phyloP scores from a whole-genome alignment of 1,284 basidiomycete genomes.

The Ustilago curta region DNA sequence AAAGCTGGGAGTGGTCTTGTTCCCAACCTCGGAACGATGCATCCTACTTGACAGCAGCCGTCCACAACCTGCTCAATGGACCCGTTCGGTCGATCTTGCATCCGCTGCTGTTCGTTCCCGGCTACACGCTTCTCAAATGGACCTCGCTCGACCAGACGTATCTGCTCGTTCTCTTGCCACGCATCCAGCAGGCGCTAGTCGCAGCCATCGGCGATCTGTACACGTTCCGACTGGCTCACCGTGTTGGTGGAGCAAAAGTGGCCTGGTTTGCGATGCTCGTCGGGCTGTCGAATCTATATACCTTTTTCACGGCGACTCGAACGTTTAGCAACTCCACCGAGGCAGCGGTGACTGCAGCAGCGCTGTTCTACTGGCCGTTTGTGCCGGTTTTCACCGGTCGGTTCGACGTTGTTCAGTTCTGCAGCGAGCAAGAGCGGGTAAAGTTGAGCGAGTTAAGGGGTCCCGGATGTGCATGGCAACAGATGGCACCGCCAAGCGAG shows the following conservation, averaged over 20 bases:
- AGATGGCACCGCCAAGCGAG: neutral
- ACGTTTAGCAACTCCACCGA: slow-evolving; percentile 94
- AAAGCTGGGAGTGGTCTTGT: slow-evolving; percentile 92
- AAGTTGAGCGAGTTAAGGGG: slow-evolving; percentile 9
- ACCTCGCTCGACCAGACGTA: slow-evolving; percentile 73
- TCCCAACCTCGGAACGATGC: neutral
- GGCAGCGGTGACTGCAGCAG: slow-evolving; percentile 83
- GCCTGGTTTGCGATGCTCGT: slow-evolving; percentile 73
- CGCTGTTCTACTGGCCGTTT: slow-evolving; percentile 80
- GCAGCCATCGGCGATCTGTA: slow-evolving; percentile 85
- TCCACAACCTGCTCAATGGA: slow-evolving; percentile 33
- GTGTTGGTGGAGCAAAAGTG: slow-evolving; percentile 76
- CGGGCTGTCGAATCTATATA: slow-evolving; percentile 87
- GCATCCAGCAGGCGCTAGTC: slow-evolving; percentile 81
- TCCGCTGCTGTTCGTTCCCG: slow-evolving; percentile 77
- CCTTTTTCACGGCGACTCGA: slow-evolving; percentile 84
- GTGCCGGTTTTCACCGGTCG: slow-evolving; percentile 22
- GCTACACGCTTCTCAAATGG: slow-evolving; percentile 79
- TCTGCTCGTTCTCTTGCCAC: slow-evolving; percentile 73
- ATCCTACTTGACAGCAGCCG: slow-evolving; percentile 12
- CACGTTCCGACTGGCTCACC: slow-evolving; percentile 76
- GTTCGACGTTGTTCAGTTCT: slow-evolving; percentile 16
- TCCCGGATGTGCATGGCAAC: slow-evolving; percentile 16
- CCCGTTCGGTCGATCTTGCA: slow-evolving; percentile 69
- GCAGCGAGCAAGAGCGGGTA: slow-evolving; percentile 7